Conservation (phyloP, 129 eudicot species). For the Chrysanthemum seticuspe region DNA sequence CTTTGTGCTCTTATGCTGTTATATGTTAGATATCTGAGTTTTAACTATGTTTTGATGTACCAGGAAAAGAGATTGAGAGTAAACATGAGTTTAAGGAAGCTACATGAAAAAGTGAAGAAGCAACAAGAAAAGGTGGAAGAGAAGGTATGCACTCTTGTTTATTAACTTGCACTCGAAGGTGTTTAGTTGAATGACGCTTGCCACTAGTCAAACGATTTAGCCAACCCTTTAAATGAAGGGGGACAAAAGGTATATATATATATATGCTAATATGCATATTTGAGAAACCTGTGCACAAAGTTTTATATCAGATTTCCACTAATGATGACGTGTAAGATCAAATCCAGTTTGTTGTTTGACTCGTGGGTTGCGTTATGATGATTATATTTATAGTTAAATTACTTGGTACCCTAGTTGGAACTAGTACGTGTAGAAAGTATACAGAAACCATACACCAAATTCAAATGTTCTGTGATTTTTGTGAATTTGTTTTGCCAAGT, state of each 20-base stretch:
- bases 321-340: too few relatives aligned
- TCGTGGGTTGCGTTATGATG: too few relatives aligned
- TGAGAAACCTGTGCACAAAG: too few relatives aligned
- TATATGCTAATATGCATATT: too few relatives aligned
- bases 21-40: constrained; percentile 1
- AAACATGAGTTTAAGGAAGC: constrained; percentile 74
- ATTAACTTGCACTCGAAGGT: background rate
- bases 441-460: background rate
- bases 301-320: too few relatives aligned
- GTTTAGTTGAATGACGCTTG: too few relatives aligned
- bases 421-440: background rate
- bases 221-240: too few relatives aligned
- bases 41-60: constrained; percentile 16
- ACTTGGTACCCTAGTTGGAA: too few relatives aligned
- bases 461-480: background rate
- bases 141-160: constrained; percentile 46
- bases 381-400: too few relatives aligned
- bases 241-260: too few relatives aligned
- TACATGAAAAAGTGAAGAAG: constrained; percentile 84
- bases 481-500: background rate
- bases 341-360: too few relatives aligned
- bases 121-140: constrained; percentile 95
- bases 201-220: too few relatives aligned
- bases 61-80: constrained; percentile 96
- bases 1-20: background rate